Base-by-base conservation (phyloP, 2,329 filamentous ascomycete genomes). In the Fusarium concolor region DNA sequence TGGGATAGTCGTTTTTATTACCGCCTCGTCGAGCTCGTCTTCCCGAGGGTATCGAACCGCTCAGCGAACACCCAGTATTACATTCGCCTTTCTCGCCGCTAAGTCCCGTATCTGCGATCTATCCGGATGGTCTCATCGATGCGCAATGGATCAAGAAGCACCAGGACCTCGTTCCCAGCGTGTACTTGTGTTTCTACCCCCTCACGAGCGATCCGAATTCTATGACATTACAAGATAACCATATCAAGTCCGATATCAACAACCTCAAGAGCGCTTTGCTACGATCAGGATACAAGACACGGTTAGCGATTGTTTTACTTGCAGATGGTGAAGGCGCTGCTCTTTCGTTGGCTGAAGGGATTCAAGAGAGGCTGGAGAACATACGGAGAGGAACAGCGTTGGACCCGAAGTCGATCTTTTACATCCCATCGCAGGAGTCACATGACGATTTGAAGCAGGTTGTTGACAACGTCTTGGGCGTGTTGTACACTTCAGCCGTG, bases 51-150 rank as follows among this genome's bases (percentile, higher is more conserved):
- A 79, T 85, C 72, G 84, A 86, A 50, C 74, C 79, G 5, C 80
- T 84, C 53, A 78, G 80, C 37, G 77, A 82, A 24, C 79, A 83
- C 18, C 81, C 85, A 61, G 82, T 89, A n/a, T 82, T 97, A 6
- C 95, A 98, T 78, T 98, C 96, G 14, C 93, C 94, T 2, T 89
- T 97, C 70, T 98, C 96, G 4, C 96, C 95, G 1, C 84, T 98
- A 29, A 96, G 92, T 38, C 94, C 94, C 5, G 86, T 86, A 10
- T 97, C 95, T 10, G 84, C 89, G 4, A 85, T 96, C 4, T 98
- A 96, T 76, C 94, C 95, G 10, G 96, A 98, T 79, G 96, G 95
- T 6, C 83, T 97, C 60, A 89, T 97, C 76, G 89, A 94, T 62
- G 86, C 90, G 20, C 80, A 87, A 63, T 99, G 95, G 95, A 84